Percentiles rank a stretch among this genome's conserved stretches.
Conservation (phyloP, 176 grass and related monocot species). For the Rhipidocladum racemiflorum region DNA sequence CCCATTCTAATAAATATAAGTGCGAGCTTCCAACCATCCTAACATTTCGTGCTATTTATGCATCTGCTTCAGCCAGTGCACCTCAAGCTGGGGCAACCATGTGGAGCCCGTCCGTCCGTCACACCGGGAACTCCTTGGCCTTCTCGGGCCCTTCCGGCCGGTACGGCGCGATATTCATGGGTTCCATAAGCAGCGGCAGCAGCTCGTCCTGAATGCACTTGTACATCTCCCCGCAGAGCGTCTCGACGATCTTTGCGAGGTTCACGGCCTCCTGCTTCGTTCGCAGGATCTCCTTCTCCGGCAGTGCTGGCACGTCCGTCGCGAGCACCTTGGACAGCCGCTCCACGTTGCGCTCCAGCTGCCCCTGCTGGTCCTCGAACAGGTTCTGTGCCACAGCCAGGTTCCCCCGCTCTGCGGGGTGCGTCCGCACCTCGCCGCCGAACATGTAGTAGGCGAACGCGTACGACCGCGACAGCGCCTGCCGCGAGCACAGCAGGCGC, state of each 20-base stretch:
- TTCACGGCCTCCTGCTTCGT: conserved; percentile 43
- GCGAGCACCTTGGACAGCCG: too few species aligned
- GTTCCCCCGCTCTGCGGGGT: not conserved
- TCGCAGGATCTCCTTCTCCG: not conserved
- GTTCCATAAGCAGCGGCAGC: conserved; percentile 23
- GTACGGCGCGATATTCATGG: conserved; percentile 21
- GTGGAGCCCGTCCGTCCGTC: not conserved
- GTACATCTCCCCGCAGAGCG: conserved; percentile 41
- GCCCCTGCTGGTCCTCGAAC: not conserved
- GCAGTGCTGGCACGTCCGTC: too few species aligned
- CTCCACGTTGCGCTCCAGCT: too few species aligned
- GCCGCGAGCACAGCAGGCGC: conserved; percentile 28
- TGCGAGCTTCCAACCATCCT: too few species aligned
- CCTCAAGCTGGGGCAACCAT: too few species aligned
- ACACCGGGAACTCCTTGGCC: conserved; percentile 20
- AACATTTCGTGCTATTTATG: too few species aligned
- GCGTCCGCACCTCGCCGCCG: conserved; percentile 3
- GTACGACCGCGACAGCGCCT: conserved; percentile 40
- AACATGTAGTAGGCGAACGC: conserved; percentile 64
- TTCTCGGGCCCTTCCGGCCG: conserved; percentile 16
- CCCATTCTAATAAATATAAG: too few species aligned
- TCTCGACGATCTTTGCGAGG: conserved; percentile 36
- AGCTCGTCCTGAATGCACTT: conserved; percentile 50
- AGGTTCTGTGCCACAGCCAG: conserved; percentile 31
- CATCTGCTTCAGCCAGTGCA: too few species aligned